A percentile compares a stretch with the other conserved stretches of the same genome.
Conservation (phyloP, 345 rosid species). For the Diplotaxis tenuifolia region DNA sequence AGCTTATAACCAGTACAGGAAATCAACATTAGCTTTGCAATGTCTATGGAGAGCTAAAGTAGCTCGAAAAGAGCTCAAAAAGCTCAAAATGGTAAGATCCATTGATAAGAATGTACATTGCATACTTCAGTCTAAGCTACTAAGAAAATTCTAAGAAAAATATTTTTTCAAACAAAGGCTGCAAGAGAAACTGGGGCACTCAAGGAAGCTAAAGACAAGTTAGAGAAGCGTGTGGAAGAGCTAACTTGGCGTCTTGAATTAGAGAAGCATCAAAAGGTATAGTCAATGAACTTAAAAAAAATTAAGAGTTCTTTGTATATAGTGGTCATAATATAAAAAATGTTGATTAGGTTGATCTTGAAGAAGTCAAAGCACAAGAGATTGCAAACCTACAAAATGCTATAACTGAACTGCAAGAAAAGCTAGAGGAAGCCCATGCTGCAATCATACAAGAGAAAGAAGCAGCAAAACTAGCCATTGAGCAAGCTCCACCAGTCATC, state of each 20-base stretch:
- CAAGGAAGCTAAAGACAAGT: slow-evolving; percentile 63
- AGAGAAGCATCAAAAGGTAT: slow-evolving; percentile 61
- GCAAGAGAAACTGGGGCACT: slow-evolving; percentile 76
- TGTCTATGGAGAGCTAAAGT: slow-evolving; percentile 60
- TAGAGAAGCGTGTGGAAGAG: slow-evolving; percentile 68
- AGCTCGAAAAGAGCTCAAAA: slow-evolving; percentile 64
- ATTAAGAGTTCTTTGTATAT: background rate
- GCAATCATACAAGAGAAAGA: slow-evolving; percentile 50
- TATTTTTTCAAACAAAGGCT: slow-evolving; percentile 45
- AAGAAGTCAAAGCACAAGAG: slow-evolving; percentile 67
- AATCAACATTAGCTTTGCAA: slow-evolving; percentile 52
- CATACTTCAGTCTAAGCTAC: slow-evolving; percentile 5
- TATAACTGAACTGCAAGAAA: slow-evolving; percentile 49
- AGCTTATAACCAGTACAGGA: slow-evolving; percentile 44
- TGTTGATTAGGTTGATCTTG: slow-evolving; percentile 51
- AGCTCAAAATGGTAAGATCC: slow-evolving; percentile 50
- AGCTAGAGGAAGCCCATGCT: slow-evolving; percentile 52
- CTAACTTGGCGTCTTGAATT: slow-evolving; percentile 57
- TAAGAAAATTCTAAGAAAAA: slow-evolving; percentile 2
- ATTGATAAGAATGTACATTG: background rate
- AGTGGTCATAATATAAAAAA: background rate
- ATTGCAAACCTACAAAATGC: slow-evolving; percentile 48
- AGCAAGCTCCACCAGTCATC: slow-evolving; percentile 66
- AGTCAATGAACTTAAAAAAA: background rate
- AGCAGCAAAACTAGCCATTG: slow-evolving; percentile 59